A percentile compares a stretch with the other conserved stretches of the same genome.
Conservation (phyloP, 495 filamentous ascomycete genomes). For the Chlorociboria aeruginascens region DNA sequence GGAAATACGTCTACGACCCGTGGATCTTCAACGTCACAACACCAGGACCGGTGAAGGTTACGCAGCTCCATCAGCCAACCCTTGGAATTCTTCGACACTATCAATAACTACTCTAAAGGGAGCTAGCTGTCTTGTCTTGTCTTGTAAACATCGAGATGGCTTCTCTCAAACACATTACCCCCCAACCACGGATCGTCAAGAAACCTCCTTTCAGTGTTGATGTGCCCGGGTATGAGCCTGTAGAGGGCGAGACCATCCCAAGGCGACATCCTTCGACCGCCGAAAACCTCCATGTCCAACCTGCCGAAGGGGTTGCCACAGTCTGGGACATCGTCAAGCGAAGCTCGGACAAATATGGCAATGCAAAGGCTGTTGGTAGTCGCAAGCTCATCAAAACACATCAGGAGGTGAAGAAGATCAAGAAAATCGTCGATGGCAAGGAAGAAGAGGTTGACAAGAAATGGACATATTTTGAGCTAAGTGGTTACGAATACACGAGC, state of each 20-base stretch:
- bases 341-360: slow-evolving; percentile 72
- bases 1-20: too few species aligned
- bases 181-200: slow-evolving; percentile 51
- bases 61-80: not conserved
- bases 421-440: slow-evolving; percentile 87
- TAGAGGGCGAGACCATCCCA: slow-evolving; percentile 84
- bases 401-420: slow-evolving; percentile 89
- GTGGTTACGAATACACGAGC: slow-evolving; percentile 72
- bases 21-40: too few species aligned
- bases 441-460: slow-evolving; percentile 87
- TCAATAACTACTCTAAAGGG: too few species aligned
- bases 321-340: slow-evolving; percentile 75
- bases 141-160: slow-evolving; percentile 14
- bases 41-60: too few species aligned
- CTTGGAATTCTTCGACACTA: not conserved
- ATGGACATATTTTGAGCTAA: slow-evolving; percentile 93
- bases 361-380: slow-evolving; percentile 73
- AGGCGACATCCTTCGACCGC: slow-evolving; percentile 64
- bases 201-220: slow-evolving; percentile 68
- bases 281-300: slow-evolving; percentile 53
- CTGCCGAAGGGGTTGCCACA: slow-evolving; percentile 64
- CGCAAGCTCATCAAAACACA: slow-evolving; percentile 76
- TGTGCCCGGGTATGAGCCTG: slow-evolving; percentile 54
- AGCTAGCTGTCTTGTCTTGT: not conserved
- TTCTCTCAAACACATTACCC: slow-evolving; percentile 36